Percentiles rank a stretch among this genome's conserved stretches.
Conservation (phyloP, 2,329 filamentous ascomycete genomes). For the Colletotrichum sojae region DNA sequence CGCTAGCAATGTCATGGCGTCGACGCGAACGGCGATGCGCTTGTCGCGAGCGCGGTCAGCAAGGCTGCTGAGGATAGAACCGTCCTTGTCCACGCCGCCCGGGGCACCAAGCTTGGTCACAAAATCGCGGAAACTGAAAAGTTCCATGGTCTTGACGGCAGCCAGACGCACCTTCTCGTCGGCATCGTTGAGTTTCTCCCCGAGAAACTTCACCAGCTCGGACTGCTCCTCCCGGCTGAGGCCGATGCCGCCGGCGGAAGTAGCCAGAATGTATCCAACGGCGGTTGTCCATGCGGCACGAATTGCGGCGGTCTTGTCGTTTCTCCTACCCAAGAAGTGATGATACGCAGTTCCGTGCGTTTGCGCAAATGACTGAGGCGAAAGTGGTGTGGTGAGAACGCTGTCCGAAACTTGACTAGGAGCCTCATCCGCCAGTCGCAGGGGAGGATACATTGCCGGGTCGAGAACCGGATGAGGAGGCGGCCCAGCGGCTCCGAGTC, state of each 20-base stretch:
- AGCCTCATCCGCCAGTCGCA: constrained; percentile 73
- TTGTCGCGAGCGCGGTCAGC: constrained; percentile 92
- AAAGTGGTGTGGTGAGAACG: constrained; percentile 85
- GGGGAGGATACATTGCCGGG: constrained; percentile 86
- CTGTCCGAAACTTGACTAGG: constrained; percentile 65
- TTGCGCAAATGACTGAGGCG: constrained; percentile 90
- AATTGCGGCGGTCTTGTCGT: constrained; percentile 88
- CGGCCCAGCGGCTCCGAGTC: constrained; percentile 91
- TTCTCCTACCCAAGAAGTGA: constrained; percentile 85
- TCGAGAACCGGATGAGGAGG: constrained; percentile 81
- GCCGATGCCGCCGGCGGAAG: constrained; percentile 90
- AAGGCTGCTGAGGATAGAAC: constrained; percentile 84
- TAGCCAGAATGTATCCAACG: constrained; percentile 88
- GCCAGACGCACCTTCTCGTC: constrained; percentile 94
- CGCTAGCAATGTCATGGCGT: constrained; percentile 87
- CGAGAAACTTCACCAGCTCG: constrained; percentile 79
- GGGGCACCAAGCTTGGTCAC: constrained; percentile 84
- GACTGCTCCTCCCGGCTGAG: constrained; percentile 87
- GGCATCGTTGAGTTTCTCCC: constrained; percentile 85
- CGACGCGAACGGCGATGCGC: constrained; percentile 83
- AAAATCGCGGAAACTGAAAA: constrained; percentile 85
- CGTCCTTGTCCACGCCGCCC: constrained; percentile 81
- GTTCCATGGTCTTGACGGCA: constrained; percentile 86
- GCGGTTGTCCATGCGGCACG: constrained; percentile 89
- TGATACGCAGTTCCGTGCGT: constrained; percentile 85